These are phyloP conservation scores for Perilla frutescens DNA, from an alignment of 257 asterid species.

Conservation along the genomic window DNA sequence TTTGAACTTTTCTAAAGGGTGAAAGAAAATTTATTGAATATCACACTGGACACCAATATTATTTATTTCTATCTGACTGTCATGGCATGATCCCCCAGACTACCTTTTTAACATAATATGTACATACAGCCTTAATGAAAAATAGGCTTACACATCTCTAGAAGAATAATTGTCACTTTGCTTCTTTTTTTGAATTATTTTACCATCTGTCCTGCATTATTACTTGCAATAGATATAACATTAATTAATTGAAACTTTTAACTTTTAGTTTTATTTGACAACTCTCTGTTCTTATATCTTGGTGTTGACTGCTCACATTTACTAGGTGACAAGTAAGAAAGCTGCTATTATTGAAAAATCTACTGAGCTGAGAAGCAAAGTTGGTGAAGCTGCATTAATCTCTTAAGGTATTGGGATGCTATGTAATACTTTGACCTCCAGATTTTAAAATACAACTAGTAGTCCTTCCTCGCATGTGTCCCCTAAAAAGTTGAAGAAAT, in stretches of 20 bases:
- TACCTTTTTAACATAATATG: background rate
- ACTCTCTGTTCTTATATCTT: slow-evolving; percentile 29
- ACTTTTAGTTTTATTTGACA: slow-evolving; percentile 20
- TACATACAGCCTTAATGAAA: background rate
- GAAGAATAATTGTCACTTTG: slow-evolving; percentile 8
- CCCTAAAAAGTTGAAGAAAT: background rate
- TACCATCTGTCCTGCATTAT: slow-evolving; percentile 24
- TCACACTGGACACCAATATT: no score
- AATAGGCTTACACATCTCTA: background rate
- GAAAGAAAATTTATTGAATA: no score
- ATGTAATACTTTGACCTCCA: slow-evolving; percentile 27
- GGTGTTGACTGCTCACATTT: slow-evolving; percentile 28
- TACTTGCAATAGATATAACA: slow-evolving; percentile 18
- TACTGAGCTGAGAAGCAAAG: slow-evolving; percentile 67
- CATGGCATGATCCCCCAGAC: background rate
- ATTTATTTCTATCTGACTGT: slow-evolving; percentile 8
- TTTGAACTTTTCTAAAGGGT: no score
- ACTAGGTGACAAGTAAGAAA: slow-evolving; percentile 89
- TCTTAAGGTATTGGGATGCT: slow-evolving; percentile 63
- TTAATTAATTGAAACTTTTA: background rate
- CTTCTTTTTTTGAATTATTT: slow-evolving; percentile 19
- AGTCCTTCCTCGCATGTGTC: background rate
- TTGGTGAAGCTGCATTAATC: slow-evolving; percentile 77
- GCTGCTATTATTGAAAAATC: slow-evolving; percentile 79
- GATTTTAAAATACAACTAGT: background rate